Evolutionary conservation across 371 early-diverging fungal species (phyloP), one percentile per base, ranked within the genome.

Genomic region (Chytridium lagenaria): DNA sequence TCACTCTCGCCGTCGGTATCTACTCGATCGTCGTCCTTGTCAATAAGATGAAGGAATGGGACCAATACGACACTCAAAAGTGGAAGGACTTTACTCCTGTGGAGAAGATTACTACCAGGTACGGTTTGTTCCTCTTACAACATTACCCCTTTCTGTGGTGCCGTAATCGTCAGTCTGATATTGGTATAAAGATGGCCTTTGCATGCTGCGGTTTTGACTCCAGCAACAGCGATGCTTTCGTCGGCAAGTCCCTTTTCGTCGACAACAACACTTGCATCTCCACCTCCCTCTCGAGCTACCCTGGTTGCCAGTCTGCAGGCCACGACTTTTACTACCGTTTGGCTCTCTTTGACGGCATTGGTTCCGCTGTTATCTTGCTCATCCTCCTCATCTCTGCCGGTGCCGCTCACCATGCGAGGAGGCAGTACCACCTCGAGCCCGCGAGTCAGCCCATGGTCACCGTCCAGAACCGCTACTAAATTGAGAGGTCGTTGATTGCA

Each of bases 51-150:
- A 61, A 61, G 36, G 61, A 61, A 15, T 61, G 61, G 61, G 31
- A 31, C 36, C 5, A 34, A 28, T 34, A 34, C 36, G 3, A 28
- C 36, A 15, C 10, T 12, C 5, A 30, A 15, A 23, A 31, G 7
- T 61, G 61, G 61, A 34, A 3, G 2, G 61, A 15, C 61, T 61
- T 34, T 26, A 16, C 3, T 34, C 7, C 16, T 34, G 7, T 12
- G 7, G 12, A 61, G 36, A 61, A 23, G 31, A 61, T 26, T 37
- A 34, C 61, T 61, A 61, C 36, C 61, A 61, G 61, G 61, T 61
- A 61, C 7, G 7, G 10, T 61, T 37, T 26, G 7, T 61, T 37
- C 57, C 10, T 44, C 19, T 7, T 7, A 44, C 44, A 7, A 19
- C 19, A 44, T 44, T 44, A 44, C 44, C 7, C n/a, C n/a, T n/a